Conservation (phyloP, 495 filamentous ascomycete species). For the Bacidia rubella region DNA sequence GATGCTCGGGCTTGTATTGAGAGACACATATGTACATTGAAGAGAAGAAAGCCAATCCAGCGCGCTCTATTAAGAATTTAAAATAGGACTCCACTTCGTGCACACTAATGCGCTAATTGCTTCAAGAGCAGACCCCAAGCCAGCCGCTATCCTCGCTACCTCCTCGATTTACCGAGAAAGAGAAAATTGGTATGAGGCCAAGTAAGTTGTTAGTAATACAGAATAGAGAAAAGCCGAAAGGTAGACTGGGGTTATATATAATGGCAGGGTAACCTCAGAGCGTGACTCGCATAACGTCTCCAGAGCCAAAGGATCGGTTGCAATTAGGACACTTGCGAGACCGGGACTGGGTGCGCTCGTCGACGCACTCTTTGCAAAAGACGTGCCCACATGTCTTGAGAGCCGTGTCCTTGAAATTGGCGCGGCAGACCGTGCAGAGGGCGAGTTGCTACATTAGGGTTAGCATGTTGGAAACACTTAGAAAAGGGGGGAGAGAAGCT, state of each 20-base stretch:
- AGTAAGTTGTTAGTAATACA: not conserved
- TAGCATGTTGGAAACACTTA: not conserved
- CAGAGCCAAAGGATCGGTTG: slow-evolving; percentile 77
- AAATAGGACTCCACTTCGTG: too few relatives aligned
- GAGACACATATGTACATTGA: not conserved
- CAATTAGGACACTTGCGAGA: slow-evolving; percentile 93
- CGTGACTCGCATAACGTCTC: slow-evolving; percentile 63
- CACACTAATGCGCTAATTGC: too few relatives aligned
- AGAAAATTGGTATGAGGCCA: too few relatives aligned
- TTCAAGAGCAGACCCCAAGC: too few relatives aligned
- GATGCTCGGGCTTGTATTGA: not conserved
- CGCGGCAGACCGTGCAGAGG: slow-evolving; percentile 78
- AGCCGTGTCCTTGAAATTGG: slow-evolving; percentile 83
- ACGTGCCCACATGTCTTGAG: slow-evolving; percentile 93
- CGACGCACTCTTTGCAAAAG: slow-evolving; percentile 81
- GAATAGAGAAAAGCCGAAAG: not conserved
- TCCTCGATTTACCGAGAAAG: too few relatives aligned
- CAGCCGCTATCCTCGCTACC: too few relatives aligned
- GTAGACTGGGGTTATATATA: not conserved
- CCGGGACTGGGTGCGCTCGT: slow-evolving; percentile 71
- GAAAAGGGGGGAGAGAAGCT: slow-evolving; percentile 25
- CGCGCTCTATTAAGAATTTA: too few relatives aligned
- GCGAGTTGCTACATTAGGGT: slow-evolving; percentile 59
- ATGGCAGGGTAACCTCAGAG: slow-evolving; percentile 23
- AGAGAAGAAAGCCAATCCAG: not conserved